Percentiles rank a stretch among this genome's conserved stretches.
These are phyloP conservation scores for Oenanthe sinensis DNA, from an alignment of 129 eudicot species.

Conservation along the genomic window DNA sequence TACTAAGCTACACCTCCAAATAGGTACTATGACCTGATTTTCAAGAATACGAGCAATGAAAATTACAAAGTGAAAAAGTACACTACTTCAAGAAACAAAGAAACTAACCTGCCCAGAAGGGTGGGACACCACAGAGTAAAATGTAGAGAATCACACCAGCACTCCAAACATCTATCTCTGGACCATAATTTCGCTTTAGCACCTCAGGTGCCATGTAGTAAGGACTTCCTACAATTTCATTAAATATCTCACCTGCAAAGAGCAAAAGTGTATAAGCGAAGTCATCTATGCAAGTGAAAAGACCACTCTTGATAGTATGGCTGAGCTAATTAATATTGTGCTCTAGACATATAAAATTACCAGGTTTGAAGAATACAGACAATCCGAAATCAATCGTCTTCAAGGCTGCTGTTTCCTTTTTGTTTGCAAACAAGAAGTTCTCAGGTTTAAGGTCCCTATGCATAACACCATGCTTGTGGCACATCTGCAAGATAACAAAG, in stretches of 20 bases:
- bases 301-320: not conserved
- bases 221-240: slow-evolving; percentile 89
- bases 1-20: not conserved
- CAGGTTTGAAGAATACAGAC: slow-evolving; percentile 82
- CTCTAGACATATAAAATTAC: slow-evolving; percentile 22
- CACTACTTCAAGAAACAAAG: not conserved
- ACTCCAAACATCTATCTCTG: slow-evolving; percentile 84
- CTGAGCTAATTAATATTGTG: not conserved
- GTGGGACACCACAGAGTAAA: slow-evolving; percentile 84
- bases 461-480: slow-evolving; percentile 88
- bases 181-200: slow-evolving; percentile 73
- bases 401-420: slow-evolving; percentile 63
- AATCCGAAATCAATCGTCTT: slow-evolving; percentile 84
- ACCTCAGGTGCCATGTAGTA: slow-evolving; percentile 90
- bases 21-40: not conserved
- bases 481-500: slow-evolving; percentile 33
- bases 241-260: slow-evolving; percentile 56
- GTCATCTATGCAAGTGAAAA: not conserved
- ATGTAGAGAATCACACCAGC: slow-evolving; percentile 86
- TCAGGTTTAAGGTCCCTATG: slow-evolving; percentile 91
- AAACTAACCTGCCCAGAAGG: slow-evolving; percentile 83
- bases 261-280: slow-evolving; percentile 9
- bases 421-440: slow-evolving; percentile 66
- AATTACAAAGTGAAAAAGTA: not conserved
- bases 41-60: not conserved